A percentile compares a stretch with the other conserved stretches of the same genome.
Conservation (phyloP, 2,329 filamentous ascomycete species). For the Coniella lustricola region DNA sequence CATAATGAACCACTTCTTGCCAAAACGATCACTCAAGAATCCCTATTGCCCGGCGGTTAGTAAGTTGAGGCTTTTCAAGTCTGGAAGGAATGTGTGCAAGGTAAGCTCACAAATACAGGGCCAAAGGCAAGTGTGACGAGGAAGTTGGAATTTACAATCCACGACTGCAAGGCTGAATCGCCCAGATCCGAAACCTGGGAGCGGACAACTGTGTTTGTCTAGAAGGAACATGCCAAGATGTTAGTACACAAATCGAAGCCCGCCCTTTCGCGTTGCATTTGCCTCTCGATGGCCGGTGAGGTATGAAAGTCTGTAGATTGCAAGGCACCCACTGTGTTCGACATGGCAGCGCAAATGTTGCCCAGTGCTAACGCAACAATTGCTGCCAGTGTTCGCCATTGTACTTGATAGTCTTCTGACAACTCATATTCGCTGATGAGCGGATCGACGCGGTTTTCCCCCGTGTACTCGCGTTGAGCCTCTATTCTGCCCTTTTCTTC, state of each 20-base stretch:
- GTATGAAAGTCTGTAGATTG: no score
- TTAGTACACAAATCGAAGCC: background rate
- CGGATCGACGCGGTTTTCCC: background rate
- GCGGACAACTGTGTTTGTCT: conserved; percentile 10
- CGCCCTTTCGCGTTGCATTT: no score
- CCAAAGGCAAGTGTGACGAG: conserved; percentile 11
- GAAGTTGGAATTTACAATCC: conserved; percentile 10
- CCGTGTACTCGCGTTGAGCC: background rate
- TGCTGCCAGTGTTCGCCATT: conserved; percentile 9
- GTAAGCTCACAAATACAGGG: conserved; percentile 1
- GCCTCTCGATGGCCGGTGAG: no score
- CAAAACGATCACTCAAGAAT: conserved; percentile 8
- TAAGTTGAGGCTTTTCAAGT: background rate
- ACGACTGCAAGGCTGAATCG: conserved; percentile 1
- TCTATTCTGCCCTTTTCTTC: background rate
- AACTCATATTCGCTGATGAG: background rate
- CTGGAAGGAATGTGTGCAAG: background rate
- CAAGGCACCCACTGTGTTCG: conserved; percentile 5
- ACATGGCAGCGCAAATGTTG: conserved; percentile 11
- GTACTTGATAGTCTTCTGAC: background rate
- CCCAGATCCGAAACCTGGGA: conserved; percentile 7
- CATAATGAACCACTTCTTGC: conserved; percentile 12
- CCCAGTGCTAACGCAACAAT: conserved; percentile 10
- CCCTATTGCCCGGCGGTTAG: background rate
- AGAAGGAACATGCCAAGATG: background rate